Evolutionary conservation across 2,329 filamentous ascomycete species (phyloP).

Genomic region (Hymenotorrendiella dingleyae): DNA sequence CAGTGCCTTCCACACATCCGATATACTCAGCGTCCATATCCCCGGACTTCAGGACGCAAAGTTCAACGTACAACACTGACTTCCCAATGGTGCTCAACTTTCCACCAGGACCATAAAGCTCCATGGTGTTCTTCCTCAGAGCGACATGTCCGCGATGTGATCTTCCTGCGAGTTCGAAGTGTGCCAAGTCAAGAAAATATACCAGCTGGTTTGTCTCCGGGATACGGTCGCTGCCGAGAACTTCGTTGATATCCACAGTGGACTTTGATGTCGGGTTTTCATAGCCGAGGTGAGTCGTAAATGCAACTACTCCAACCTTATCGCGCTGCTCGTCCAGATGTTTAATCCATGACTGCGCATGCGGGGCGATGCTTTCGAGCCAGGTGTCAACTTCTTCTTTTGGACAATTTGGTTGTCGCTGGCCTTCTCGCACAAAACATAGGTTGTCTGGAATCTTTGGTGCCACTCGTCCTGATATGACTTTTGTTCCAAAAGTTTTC

Average conservation of each 20-base stretch:
- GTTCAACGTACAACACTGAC: conserved; percentile 12
- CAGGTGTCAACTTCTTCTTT: conserved; percentile 14
- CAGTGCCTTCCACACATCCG: conserved; percentile 22
- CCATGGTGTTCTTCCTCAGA: conserved; percentile 13
- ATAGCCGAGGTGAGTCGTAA: conserved; percentile 13
- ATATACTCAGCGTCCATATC: conserved; percentile 25
- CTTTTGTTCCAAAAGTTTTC: background rate
- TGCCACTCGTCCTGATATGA: conserved; percentile 10
- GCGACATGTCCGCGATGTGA: conserved; percentile 11
- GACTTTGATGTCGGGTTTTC: conserved; percentile 8
- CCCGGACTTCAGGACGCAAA: conserved; percentile 17
- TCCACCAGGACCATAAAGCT: conserved; percentile 14
- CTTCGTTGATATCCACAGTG: background rate
- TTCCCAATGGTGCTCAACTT: conserved; percentile 9
- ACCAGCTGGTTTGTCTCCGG: conserved; percentile 14
- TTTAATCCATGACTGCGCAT: conserved; percentile 13
- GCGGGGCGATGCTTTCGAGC: conserved; percentile 11
- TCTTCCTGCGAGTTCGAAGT: conserved; percentile 17
- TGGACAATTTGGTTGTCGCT: conserved; percentile 10
- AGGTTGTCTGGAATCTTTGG: conserved; percentile 16
- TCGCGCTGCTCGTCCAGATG: conserved; percentile 12
- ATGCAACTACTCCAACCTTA: conserved; percentile 12
- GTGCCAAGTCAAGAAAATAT: conserved; percentile 19
- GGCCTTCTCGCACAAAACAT: conserved; percentile 16
- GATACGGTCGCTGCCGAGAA: conserved; percentile 1